Evolutionary conservation across 805 yeast species (phyloP).

Genomic region (Candida sonorensis): DNA sequence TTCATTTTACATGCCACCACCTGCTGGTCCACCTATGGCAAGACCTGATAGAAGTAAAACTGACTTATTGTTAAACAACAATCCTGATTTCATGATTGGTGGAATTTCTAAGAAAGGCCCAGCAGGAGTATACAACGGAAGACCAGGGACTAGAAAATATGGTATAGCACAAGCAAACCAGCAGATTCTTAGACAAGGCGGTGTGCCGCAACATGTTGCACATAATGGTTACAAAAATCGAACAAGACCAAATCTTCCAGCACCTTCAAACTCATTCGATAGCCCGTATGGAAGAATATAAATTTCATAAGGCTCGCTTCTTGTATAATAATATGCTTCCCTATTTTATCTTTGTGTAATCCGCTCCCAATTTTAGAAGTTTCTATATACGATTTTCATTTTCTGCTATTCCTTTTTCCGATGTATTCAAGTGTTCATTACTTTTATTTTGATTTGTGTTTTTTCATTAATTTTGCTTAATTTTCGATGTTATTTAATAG

Average conservation of each 20-base stretch:
- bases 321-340: background rate
- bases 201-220: constrained; percentile 12
- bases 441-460: background rate
- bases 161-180: constrained; percentile 13
- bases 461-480: background rate
- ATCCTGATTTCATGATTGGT: constrained; percentile 40
- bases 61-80: constrained; percentile 37
- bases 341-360: background rate
- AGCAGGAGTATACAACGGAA: constrained; percentile 2
- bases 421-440: background rate
- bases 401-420: constrained; percentile 5
- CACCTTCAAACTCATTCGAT: constrained; percentile 34
- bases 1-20: constrained; percentile 6
- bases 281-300: constrained; percentile 35
- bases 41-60: constrained; percentile 29
- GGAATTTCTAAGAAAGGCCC: constrained; percentile 1
- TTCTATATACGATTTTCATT: constrained; percentile 1
- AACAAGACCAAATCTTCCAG: constrained; percentile 28
- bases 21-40: constrained; percentile 8
- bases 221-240: constrained; percentile 18
- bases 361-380: constrained; percentile 1
- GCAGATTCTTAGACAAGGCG: constrained; percentile 7
- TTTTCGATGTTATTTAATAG: too few relatives aligned
- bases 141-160: constrained; percentile 18
- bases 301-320: background rate